Percentiles rank a stretch among this genome's conserved stretches.
phyloP scores from a whole-genome alignment of 1,284 basidiomycete species.

The Malassezia obtusa region DNA sequence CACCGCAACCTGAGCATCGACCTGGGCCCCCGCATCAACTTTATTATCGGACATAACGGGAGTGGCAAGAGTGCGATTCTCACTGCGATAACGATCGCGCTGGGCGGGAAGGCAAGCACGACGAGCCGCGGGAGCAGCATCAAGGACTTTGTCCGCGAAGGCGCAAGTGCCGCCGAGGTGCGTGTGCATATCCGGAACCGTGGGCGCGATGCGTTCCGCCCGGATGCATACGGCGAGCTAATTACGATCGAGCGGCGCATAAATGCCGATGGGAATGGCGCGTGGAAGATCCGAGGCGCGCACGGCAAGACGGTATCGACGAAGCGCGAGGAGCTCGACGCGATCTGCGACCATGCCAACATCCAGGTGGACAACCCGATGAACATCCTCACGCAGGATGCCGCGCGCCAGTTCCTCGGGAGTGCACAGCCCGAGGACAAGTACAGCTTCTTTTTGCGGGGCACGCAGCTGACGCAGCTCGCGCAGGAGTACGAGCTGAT shows the following conservation, averaged over 20 bases:
- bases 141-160: constrained; percentile 79
- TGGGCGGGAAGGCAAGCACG: constrained; percentile 79
- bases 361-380: constrained; percentile 95
- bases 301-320: constrained; percentile 61
- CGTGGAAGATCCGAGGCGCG: constrained; percentile 70
- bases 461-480: constrained; percentile 81
- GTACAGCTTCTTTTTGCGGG: constrained; percentile 81
- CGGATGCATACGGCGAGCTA: constrained; percentile 67
- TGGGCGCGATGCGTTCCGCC: constrained; percentile 77
- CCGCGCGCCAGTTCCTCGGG: constrained; percentile 73
- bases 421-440: constrained; percentile 74
- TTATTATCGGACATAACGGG: constrained; percentile 75
- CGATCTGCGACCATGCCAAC: constrained; percentile 87
- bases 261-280: constrained; percentile 61
- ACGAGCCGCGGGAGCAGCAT: constrained; percentile 72
- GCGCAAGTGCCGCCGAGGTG: constrained; percentile 68
- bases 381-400: constrained; percentile 59
- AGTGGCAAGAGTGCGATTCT: constrained; percentile 81
- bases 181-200: constrained; percentile 73
- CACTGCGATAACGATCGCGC: constrained; percentile 80
- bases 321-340: constrained; percentile 74
- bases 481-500: constrained; percentile 74
- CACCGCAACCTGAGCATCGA: constrained; percentile 66
- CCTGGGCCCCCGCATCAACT: constrained; percentile 86
- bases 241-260: constrained; percentile 78